Conservation (phyloP, 1,139 yeast genomes). For the Oligophagozyma castellii region DNA sequence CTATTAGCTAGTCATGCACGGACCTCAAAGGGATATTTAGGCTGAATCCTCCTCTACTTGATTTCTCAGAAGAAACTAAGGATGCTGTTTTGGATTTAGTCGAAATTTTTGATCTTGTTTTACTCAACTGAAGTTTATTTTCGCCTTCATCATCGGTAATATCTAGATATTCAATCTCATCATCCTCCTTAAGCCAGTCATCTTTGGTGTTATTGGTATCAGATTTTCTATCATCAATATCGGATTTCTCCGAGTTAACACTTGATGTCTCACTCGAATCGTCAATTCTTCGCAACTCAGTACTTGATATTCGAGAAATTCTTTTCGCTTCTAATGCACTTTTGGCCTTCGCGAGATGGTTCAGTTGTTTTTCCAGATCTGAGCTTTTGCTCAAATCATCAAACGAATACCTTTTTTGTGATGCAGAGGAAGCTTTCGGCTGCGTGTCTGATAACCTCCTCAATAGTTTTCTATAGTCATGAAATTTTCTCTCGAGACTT, state of each 20-base stretch:
- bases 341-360: no score
- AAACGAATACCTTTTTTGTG: constrained; percentile 1
- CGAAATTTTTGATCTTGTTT: no score
- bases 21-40: no score
- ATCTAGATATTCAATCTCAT: constrained; percentile 3
- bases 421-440: constrained; percentile 3
- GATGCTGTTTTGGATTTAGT: no score
- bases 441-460: constrained; percentile 9
- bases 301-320: constrained; percentile 15
- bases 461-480: constrained; percentile 16
- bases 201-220: constrained; percentile 1
- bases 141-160: no score
- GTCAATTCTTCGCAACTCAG: constrained; percentile 15
- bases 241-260: constrained; percentile 6
- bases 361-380: no score
- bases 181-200: constrained; percentile 1
- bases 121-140: no score
- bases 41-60: no score
- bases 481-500: constrained; percentile 18
- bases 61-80: no score
- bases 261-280: constrained; percentile 13
- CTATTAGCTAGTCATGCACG: no score
- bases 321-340: constrained; percentile 3
- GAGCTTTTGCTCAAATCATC: no score
- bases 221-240: constrained; percentile 1